Conservation (phyloP, 257 asterid species). For the Fraxinus pennsylvanica region DNA sequence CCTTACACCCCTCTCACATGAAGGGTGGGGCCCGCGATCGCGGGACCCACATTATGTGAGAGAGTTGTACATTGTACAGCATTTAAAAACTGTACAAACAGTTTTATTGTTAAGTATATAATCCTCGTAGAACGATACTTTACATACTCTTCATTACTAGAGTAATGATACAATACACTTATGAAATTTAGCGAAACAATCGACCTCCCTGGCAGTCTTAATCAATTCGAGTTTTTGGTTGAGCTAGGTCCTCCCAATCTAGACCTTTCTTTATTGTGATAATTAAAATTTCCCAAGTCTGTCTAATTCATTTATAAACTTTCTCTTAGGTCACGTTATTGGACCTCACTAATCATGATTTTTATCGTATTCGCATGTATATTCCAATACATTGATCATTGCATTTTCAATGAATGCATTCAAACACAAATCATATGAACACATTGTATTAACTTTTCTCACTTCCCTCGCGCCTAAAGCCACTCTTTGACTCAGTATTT, state of each 20-base stretch:
- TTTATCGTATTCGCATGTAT: background rate
- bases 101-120: too few species aligned
- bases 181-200: too few species aligned
- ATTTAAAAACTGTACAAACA: too few species aligned
- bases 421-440: background rate
- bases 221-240: too few species aligned
- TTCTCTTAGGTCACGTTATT: background rate
- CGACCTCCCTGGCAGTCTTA: too few species aligned
- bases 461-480: background rate
- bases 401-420: background rate
- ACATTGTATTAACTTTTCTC: background rate
- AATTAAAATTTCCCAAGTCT: background rate
- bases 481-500: background rate
- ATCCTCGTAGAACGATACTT: too few species aligned
- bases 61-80: too few species aligned
- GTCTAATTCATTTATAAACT: background rate
- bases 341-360: background rate
- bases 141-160: too few species aligned
- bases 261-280: background rate
- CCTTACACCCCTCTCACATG: too few species aligned
- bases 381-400: background rate
- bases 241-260: background rate
- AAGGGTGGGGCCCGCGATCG: too few species aligned
- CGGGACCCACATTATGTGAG: too few species aligned
- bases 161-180: too few species aligned